Base-by-base conservation (phyloP, 1,284 basidiomycete genomes). In the Microbotryum scabiosae region DNA sequence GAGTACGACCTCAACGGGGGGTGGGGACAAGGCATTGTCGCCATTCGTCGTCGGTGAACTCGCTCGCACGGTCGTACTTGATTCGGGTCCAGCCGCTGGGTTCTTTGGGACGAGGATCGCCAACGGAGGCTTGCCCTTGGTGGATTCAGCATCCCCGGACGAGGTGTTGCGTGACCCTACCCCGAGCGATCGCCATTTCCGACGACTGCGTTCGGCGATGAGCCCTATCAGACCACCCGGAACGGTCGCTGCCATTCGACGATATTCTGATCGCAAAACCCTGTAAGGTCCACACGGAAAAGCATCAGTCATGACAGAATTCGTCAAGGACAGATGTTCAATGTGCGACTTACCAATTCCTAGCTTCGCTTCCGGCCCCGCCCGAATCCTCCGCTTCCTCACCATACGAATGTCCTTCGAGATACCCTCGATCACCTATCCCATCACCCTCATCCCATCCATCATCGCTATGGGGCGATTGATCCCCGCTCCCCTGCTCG, bases 111-210 rank as follows among this genome's bases (percentile, higher is more conserved):
- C 30, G 16, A 51, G 45, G 54, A 48, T 57, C 20, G 47, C 23
- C 3, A 41, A 25, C 45, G 41, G 57, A 4, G 57, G 36, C 20
- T 47, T 47, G 25, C 48, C 57, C 10, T 51, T 47, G 20, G 44
- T n/a, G 32, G 50, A 51, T 1, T 20, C 10, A n/a, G 26, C 25
- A 18, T 32, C 12, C 26, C 21, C 41, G 20, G 44, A 25, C 28
- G 25, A 46, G 5, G 28, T 30, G 30, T 30, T 36, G 30, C 66
- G n/a, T 5, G 26, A 28, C 9, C 51, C 66, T 23, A 67, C 61
- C 25, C 66, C 66, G 49, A 67, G 61, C 1, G 66, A 63, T 6
- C 60, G 57, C 66, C 66, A 68, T 44, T 68, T 66, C n/a, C 59
- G 59, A 25, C 64, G 55, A 12, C 57, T 60, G 16, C 64, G 59